Evolutionary conservation across 345 rosid genomes (phyloP).

Genomic region (Litchi chinensis): DNA sequence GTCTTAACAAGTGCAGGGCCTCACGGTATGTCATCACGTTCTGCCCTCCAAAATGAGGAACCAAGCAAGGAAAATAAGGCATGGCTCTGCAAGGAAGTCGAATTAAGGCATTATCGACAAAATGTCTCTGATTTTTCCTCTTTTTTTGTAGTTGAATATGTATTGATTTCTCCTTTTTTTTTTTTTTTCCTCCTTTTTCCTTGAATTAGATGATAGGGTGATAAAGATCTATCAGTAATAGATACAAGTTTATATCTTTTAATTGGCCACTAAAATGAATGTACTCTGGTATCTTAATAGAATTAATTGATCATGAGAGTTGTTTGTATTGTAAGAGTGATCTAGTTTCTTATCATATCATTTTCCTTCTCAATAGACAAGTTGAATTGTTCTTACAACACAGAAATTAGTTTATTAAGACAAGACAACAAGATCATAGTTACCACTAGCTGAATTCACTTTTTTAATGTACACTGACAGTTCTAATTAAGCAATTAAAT

Average conservation of each 20-base stretch:
- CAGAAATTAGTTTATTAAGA: too few species aligned
- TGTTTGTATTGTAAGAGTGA: background rate
- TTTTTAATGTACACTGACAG: background rate
- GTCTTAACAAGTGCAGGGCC: slow-evolving; percentile 88
- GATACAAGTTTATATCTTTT: background rate
- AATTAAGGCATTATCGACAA: background rate
- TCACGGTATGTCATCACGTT: slow-evolving; percentile 87
- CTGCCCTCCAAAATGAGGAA: slow-evolving; percentile 74
- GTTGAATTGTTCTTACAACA: background rate
- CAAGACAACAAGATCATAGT: background rate
- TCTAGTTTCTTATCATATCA: background rate
- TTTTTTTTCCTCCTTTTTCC: background rate
- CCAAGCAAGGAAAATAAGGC: background rate
- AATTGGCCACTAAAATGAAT: background rate
- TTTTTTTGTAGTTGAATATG: background rate
- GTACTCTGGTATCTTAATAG: background rate
- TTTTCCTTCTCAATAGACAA: too few species aligned
- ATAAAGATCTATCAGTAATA: slow-evolving; percentile 1
- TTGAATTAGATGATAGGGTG: slow-evolving; percentile 8
- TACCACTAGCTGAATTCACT: too few species aligned
- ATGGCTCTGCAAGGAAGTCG: background rate
- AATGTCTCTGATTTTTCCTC: background rate
- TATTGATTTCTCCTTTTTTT: slow-evolving; percentile 6
- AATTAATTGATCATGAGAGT: background rate
- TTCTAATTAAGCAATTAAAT: background rate